Evolutionary conservation across 2,329 filamentous ascomycete genomes (phyloP).

Genomic region (Leptographium procerum): DNA sequence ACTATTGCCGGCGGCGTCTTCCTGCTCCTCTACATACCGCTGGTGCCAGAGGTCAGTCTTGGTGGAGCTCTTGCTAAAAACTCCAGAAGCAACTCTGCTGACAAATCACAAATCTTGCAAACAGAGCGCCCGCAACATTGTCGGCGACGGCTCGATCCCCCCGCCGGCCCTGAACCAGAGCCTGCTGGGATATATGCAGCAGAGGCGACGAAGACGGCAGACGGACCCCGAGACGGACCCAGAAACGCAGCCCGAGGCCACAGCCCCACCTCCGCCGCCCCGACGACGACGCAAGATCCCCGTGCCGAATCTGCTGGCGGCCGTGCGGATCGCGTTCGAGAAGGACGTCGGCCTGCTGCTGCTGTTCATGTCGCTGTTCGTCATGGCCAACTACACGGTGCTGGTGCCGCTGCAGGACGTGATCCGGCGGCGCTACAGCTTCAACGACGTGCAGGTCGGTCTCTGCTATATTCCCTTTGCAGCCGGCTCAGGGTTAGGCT

Average conservation of each 20-base stretch:
- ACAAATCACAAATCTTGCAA: too few relatives aligned
- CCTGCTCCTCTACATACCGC: conserved; percentile 19
- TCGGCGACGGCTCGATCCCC: conserved; percentile 32
- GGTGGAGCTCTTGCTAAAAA: neutral
- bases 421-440: conserved; percentile 20
- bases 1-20: conserved; percentile 28
- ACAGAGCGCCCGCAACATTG: conserved; percentile 27
- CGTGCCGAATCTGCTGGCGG: conserved; percentile 19
- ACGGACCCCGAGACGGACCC: too few relatives aligned
- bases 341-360: conserved; percentile 23
- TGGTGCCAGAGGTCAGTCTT: conserved; percentile 11
- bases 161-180: conserved; percentile 19
- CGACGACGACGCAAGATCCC: conserved; percentile 14
- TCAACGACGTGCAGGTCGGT: conserved; percentile 29
- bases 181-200: neutral
- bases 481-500: conserved; percentile 24
- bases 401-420: conserved; percentile 22
- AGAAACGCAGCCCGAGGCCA: too few relatives aligned
- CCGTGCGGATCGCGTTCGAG: conserved; percentile 22
- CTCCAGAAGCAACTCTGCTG: too few relatives aligned
- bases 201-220: neutral
- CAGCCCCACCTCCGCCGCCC: conserved; percentile 2
- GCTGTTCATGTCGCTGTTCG: conserved; percentile 23
- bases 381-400: conserved; percentile 23
- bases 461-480: conserved; percentile 28